These are phyloP conservation scores for Eremothecium sinecaudum DNA, from an alignment of 1,139 yeast species.

Conservation along the genomic window DNA sequence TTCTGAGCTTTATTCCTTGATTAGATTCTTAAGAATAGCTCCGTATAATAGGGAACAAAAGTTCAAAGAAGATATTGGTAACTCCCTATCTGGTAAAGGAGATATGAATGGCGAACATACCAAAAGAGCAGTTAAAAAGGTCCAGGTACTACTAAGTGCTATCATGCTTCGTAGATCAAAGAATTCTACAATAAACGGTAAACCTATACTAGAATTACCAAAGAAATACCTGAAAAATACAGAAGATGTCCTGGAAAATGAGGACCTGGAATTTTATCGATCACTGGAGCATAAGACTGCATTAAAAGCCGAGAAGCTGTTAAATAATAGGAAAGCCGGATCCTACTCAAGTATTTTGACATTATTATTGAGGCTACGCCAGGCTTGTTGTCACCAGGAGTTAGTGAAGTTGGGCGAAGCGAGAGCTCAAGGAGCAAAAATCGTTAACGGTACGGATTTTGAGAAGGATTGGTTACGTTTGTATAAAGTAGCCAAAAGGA, in stretches of 20 bases:
- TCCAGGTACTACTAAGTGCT: constrained; percentile 70
- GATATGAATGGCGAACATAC: constrained; percentile 31
- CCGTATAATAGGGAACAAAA: constrained; percentile 54
- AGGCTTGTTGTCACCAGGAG: constrained; percentile 81
- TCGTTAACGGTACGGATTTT: constrained; percentile 26
- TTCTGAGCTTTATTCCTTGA: constrained; percentile 68
- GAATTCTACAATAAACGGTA: constrained; percentile 64
- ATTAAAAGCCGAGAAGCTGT: constrained; percentile 41
- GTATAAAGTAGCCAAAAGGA: constrained; percentile 22
- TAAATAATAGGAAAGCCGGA: constrained; percentile 30
- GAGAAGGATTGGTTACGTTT: constrained; percentile 26
- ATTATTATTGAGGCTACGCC: constrained; percentile 69
- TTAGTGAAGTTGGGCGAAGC: constrained; percentile 60
- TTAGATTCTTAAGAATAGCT: constrained; percentile 59
- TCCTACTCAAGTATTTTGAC: constrained; percentile 58
- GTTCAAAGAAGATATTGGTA: constrained; percentile 51
- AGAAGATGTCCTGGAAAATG: constrained; percentile 41
- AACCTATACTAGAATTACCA: constrained; percentile 66
- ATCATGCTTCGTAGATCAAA: constrained; percentile 75
- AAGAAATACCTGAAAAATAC: constrained; percentile 45
- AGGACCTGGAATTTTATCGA: constrained; percentile 49
- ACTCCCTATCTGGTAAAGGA: constrained; percentile 41
- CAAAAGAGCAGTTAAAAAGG: constrained; percentile 44
- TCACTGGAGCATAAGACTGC: constrained; percentile 53
- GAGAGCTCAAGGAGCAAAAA: constrained; percentile 31